These are phyloP conservation scores for Talaromyces sp. DNA, from an alignment of 2,329 filamentous ascomycete species.

Conservation along the genomic window DNA sequence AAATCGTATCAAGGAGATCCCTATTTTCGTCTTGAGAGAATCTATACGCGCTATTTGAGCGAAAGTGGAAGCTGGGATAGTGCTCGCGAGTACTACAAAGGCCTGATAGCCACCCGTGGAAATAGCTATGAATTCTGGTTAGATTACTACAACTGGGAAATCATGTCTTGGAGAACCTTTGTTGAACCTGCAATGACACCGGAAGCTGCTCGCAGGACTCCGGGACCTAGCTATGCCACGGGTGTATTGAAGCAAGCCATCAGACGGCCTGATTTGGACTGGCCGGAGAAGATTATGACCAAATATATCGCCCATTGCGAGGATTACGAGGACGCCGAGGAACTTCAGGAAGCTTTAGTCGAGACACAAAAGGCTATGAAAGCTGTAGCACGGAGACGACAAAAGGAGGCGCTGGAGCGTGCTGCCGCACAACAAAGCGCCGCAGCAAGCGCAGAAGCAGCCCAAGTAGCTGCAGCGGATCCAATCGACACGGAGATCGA, in stretches of 20 bases:
- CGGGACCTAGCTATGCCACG: conserved; percentile 70
- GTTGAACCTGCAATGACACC: conserved; percentile 51
- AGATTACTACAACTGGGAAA: conserved; percentile 87
- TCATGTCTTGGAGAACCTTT: conserved; percentile 64
- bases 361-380: conserved; percentile 67
- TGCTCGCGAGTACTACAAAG: conserved; percentile 73
- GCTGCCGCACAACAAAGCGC: conserved; percentile 1
- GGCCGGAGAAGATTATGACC: conserved; percentile 50
- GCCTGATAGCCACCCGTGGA: conserved; percentile 64
- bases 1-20: conserved; percentile 80
- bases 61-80: conserved; percentile 74
- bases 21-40: conserved; percentile 80
- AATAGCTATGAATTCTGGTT: conserved; percentile 92
- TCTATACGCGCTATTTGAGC: conserved; percentile 86
- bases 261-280: conserved; percentile 48
- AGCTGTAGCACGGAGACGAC: conserved; percentile 59
- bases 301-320: conserved; percentile 61
- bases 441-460: conserved; percentile 21
- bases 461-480: conserved; percentile 18
- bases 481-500: not conserved
- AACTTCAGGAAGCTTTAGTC: conserved; percentile 69
- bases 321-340: conserved; percentile 77
- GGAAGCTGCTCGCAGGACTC: conserved; percentile 53
- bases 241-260: conserved; percentile 70
- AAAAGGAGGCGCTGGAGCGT: conserved; percentile 47